These are phyloP conservation scores for Meyerozyma guilliermondii DNA, from an alignment of 1,139 yeast genomes.

Conservation along the genomic window DNA sequence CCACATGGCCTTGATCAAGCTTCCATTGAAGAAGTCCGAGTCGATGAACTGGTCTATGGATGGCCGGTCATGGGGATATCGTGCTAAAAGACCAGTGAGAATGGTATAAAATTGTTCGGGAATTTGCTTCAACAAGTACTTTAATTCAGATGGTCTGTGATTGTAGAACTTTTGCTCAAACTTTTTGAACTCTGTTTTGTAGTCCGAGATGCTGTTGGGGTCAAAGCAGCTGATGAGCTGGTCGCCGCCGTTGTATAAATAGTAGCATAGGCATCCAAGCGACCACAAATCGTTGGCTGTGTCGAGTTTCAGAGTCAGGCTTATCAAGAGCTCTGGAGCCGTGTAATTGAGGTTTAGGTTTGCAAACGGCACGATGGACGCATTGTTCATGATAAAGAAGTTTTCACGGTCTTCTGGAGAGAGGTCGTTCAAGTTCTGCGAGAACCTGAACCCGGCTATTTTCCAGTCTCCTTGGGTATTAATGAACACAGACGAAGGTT, in stretches of 20 bases:
- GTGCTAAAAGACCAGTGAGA: conserved; percentile 34
- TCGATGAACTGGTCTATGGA: conserved; percentile 48
- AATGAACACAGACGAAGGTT: conserved; percentile 72
- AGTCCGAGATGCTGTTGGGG: conserved; percentile 42
- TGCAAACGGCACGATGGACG: conserved; percentile 75
- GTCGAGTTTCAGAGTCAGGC: conserved; percentile 47
- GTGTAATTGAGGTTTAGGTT: conserved; percentile 68
- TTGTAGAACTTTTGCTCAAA: conserved; percentile 38
- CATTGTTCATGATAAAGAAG: conserved; percentile 58
- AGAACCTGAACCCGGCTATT: conserved; percentile 67
- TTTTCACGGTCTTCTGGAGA: conserved; percentile 46
- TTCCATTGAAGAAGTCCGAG: conserved; percentile 67
- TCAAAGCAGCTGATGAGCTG: conserved; percentile 43
- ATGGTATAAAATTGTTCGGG: conserved; percentile 30
- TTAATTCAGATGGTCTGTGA: conserved; percentile 42
- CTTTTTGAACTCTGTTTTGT: conserved; percentile 41
- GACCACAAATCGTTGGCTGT: conserved; percentile 81
- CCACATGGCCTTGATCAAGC: conserved; percentile 75
- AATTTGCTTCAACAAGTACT: conserved; percentile 39
- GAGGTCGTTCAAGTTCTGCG: conserved; percentile 49
- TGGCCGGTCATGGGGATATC: conserved; percentile 41
- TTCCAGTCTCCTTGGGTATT: conserved; percentile 95
- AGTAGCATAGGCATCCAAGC: conserved; percentile 67
- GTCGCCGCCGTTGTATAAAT: conserved; percentile 52
- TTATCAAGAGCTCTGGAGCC: conserved; percentile 69